Conservation (phyloP, 1,139 yeast species). For the Sugiyamaella xylanicola region DNA sequence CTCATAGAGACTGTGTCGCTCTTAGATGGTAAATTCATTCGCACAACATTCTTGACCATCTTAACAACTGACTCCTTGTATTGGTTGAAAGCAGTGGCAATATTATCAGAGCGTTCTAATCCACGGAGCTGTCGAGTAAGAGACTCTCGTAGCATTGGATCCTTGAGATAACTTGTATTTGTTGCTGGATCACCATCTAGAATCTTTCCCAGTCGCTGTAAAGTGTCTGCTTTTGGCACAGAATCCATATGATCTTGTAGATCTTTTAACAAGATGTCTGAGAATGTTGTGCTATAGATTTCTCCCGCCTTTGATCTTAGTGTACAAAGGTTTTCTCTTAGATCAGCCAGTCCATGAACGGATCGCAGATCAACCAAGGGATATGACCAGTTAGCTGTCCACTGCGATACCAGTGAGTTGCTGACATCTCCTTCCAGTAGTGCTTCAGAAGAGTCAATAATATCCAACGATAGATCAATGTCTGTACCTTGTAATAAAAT, state of each 20-base stretch:
- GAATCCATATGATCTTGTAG: constrained; percentile 57
- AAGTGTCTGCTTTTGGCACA: constrained; percentile 53
- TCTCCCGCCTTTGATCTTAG: constrained; percentile 65
- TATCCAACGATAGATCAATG: constrained; percentile 51
- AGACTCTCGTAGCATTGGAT: constrained; percentile 44
- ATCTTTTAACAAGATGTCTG: constrained; percentile 59
- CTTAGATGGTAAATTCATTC: constrained; percentile 58
- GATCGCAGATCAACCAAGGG: constrained; percentile 52
- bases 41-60: constrained; percentile 74
- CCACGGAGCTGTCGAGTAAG: constrained; percentile 55
- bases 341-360: constrained; percentile 60
- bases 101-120: constrained; percentile 62
- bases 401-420: constrained; percentile 38
- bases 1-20: constrained; percentile 34
- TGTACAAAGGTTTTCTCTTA: constrained; percentile 55
- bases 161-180: constrained; percentile 42
- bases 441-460: constrained; percentile 58
- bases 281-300: constrained; percentile 61
- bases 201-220: constrained; percentile 50
- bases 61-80: constrained; percentile 69
- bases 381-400: constrained; percentile 35
- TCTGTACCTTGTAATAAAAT: constrained; percentile 24
- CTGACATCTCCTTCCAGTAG: constrained; percentile 53
- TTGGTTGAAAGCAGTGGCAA: constrained; percentile 62
- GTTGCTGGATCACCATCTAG: constrained; percentile 29